Base-by-base conservation (phyloP, 2,329 filamentous ascomycete species). In the Epichloe sibirici region DNA sequence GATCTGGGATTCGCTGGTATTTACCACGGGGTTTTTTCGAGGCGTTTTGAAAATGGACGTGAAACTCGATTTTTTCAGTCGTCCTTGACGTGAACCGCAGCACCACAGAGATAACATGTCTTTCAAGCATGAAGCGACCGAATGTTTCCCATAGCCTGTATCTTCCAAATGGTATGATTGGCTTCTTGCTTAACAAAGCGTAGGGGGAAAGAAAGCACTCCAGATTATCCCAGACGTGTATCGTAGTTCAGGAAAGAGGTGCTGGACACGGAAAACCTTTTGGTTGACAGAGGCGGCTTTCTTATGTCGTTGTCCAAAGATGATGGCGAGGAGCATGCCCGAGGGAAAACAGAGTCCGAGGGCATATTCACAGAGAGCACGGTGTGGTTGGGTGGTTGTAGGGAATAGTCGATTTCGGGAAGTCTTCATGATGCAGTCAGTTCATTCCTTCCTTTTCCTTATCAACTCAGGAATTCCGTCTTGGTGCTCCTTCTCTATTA, bases 101-200 rank as follows among this genome's bases (percentile, higher is more conserved):
- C 64, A 66, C 50, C 59, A 64, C 12, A 61, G 37, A 5, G 58
- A 54, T 45, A 52, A 45, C 57, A 63, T 61, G 9, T 21, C 44
- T 28, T 37, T 39, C 38, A 11, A 31, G 38, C 21, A n/a, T 40
- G 45, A 23, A 38, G 23, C n/a, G 37, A 17, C 17, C 15, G 42
- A 51, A 37, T 15, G 34, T 17, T 31, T 35, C 35, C 6, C 44
- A 48, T 51, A 34, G 31, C 17, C 34, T 28, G 23, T 40, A 31
- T n/a, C 9, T 38, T 51, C n/a, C 15, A 15, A n/a, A 25, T 28
- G 12, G n/a, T 25, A 37, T 40, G 44, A 21, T 28, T 45, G 21
- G 40, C 15, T 35, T 23, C 15, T 50, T 21, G 48, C 48, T 25
- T 17, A 3, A 13, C 40, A 17, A 31, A 4, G 13, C 35, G n/a